Base-by-base conservation (phyloP, 805 yeast genomes). In the Dipodascus geniculatus region DNA sequence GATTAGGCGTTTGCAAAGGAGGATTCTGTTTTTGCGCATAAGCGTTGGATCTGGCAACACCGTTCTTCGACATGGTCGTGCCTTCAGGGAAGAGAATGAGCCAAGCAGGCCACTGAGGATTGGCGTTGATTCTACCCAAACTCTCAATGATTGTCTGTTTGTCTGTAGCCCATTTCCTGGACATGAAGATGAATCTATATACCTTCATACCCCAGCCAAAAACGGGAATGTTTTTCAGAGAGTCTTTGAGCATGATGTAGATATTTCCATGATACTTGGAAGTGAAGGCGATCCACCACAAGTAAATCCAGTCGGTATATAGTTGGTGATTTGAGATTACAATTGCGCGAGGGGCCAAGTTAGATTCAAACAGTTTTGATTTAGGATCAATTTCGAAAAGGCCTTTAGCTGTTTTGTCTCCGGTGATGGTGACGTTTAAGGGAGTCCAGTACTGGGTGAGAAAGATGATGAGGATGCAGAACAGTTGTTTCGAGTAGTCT, bases 51-150 rank as follows among this genome's bases (percentile, higher is more conserved):
- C 78, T 77, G 2, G 61, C 69, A 50, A 79, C 74, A 1, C 96
- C 87, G 56, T 79, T 76, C 3, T 73, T 74, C 42, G 93, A 82
- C 53, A 85, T 70, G 55, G 88, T 93, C 0, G 99, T 93, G 3
- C 99, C 99, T 67, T 93, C 99, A 1, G 99, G 99, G 69, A 85
- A 93, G 23, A 93, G 67, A 22, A 90, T 69, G 49, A 93, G 66
- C 74, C 84, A 81, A 57, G 83, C 82, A 2, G 85, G 83, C 79
- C 80, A 76, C 3, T 63, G 56, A 24, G 60, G 52, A 59, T 74
- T 68, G 20, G 68, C 62, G 63, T 81, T 84, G n/a, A 84, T 72
- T 48, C 72, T 73, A 16, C 71, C 68, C 54, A 89, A 71, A 50
- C 75, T 77, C 50, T 76, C 76, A 23, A 78, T 72, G 71, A 90